phyloP scores from a whole-genome alignment of 345 rosid genomes.

The Arabis hirsuta region DNA sequence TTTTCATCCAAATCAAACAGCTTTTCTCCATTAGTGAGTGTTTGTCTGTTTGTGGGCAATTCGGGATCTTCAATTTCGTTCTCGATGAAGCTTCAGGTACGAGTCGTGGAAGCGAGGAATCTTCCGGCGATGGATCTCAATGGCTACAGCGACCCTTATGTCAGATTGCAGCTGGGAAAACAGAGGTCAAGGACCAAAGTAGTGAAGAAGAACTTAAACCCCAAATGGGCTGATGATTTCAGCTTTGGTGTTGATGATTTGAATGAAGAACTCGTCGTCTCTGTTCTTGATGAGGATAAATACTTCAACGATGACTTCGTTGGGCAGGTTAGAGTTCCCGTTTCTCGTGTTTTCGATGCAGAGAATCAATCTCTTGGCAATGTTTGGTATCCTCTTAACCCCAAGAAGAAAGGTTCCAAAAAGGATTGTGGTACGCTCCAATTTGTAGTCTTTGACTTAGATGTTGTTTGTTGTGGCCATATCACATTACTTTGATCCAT shows the following conservation, averaged over 20 bases:
- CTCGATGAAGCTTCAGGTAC: slow-evolving; percentile 74
- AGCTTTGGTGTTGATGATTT: slow-evolving; percentile 92
- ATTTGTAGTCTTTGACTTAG: not conserved
- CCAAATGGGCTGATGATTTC: slow-evolving; percentile 92
- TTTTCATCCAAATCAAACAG: not conserved
- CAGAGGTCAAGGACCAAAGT: slow-evolving; percentile 78
- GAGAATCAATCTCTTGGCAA: slow-evolving; percentile 74
- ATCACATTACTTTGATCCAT: not conserved
- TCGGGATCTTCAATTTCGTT: slow-evolving; percentile 1
- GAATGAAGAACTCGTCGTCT: slow-evolving; percentile 74
- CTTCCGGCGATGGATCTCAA: slow-evolving; percentile 88
- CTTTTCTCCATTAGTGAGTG: slow-evolving; percentile 16
- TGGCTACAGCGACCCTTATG: slow-evolving; percentile 93
- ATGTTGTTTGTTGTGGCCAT: not conserved
- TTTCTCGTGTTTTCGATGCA: slow-evolving; percentile 74
- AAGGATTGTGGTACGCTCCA: slow-evolving; percentile 61
- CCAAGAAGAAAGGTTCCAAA: slow-evolving; percentile 81
- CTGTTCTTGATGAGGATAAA: slow-evolving; percentile 88
- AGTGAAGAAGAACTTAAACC: slow-evolving; percentile 84
- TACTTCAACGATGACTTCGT: slow-evolving; percentile 88
- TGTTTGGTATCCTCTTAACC: slow-evolving; percentile 77
- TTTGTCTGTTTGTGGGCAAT: not conserved
- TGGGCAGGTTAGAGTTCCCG: slow-evolving; percentile 70
- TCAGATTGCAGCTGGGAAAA: slow-evolving; percentile 77
- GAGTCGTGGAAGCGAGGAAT: slow-evolving; percentile 83